phyloP scores from a whole-genome alignment of 164 flowering plant species.

The Hamamelis virginiana region DNA sequence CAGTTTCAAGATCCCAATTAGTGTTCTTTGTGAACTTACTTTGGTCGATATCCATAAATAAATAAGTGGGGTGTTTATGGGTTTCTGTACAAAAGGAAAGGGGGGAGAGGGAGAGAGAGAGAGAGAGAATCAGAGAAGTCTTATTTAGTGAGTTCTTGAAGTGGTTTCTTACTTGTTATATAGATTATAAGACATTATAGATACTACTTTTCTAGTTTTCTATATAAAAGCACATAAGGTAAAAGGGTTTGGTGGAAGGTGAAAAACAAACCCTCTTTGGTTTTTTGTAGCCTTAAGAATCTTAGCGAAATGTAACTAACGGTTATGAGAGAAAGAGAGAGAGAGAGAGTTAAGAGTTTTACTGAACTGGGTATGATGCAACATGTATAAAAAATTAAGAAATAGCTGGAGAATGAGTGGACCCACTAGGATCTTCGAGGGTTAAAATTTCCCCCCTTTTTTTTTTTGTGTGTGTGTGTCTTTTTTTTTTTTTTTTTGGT shows the following conservation, averaged over 20 bases:
- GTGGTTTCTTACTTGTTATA: background rate
- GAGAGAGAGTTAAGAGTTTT: constrained; percentile 1
- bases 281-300: background rate
- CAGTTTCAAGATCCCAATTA: constrained; percentile 30
- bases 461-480: background rate
- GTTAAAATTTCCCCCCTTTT: constrained; percentile 4
- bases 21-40: constrained; percentile 21
- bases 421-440: constrained; percentile 11
- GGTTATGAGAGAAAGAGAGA: background rate
- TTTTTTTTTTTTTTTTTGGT: too few species aligned
- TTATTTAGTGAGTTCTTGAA: background rate
- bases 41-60: constrained; percentile 38
- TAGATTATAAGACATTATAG: background rate
- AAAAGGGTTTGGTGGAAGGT: constrained; percentile 5
- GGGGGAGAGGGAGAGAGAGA: too few species aligned
- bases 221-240: background rate
- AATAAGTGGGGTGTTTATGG: constrained; percentile 4
- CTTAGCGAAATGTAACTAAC: background rate
- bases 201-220: background rate
- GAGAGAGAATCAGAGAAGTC: too few species aligned
- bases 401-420: background rate
- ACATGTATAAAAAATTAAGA: background rate
- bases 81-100: constrained; percentile 5
- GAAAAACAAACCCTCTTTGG: constrained; percentile 7
- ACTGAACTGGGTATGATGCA: constrained; percentile 13